phyloP scores from a whole-genome alignment of 2,329 filamentous ascomycete genomes.

The Epichloe brachyelytri region DNA sequence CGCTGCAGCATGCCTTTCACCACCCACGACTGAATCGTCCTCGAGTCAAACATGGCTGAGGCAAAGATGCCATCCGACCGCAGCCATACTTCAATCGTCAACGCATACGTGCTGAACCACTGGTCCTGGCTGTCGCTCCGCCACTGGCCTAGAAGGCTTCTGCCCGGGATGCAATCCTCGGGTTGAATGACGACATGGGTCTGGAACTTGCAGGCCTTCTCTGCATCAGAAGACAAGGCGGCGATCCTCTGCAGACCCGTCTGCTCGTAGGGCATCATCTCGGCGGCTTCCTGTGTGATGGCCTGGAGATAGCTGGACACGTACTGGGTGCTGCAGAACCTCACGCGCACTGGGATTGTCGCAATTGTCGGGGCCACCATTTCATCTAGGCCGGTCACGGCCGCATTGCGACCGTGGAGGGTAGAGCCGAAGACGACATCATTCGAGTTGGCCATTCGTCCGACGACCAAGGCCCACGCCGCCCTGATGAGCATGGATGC shows the following conservation, averaged over 20 bases:
- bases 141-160: not conserved
- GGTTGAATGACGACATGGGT: slow-evolving; percentile 18
- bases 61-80: not conserved
- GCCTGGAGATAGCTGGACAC: slow-evolving; percentile 5
- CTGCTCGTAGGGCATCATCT: slow-evolving; percentile 11
- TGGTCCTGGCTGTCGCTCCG: too few species aligned
- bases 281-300: slow-evolving; percentile 8
- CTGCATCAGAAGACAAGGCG: slow-evolving; percentile 5
- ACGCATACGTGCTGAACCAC: not conserved
- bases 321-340: slow-evolving; percentile 14
- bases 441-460: slow-evolving; percentile 28
- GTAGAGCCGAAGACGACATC: slow-evolving; percentile 31
- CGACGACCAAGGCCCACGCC: slow-evolving; percentile 37
- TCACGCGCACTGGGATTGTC: slow-evolving; percentile 28
- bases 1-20: not conserved
- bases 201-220: slow-evolving; percentile 14
- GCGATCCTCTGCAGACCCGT: slow-evolving; percentile 11
- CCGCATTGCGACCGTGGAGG: slow-evolving; percentile 23
- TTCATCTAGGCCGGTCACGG: slow-evolving; percentile 9
- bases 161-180: not conserved
- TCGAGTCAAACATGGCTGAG: not conserved
- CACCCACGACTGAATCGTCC: not conserved
- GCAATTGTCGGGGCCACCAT: slow-evolving; percentile 22
- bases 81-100: not conserved
- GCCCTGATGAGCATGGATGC: slow-evolving; percentile 14